A percentile compares a stretch with the other conserved stretches of the same genome.
Evolutionary conservation across 176 grass and related monocot species (phyloP).

Genomic region (Oryza brachyantha): DNA sequence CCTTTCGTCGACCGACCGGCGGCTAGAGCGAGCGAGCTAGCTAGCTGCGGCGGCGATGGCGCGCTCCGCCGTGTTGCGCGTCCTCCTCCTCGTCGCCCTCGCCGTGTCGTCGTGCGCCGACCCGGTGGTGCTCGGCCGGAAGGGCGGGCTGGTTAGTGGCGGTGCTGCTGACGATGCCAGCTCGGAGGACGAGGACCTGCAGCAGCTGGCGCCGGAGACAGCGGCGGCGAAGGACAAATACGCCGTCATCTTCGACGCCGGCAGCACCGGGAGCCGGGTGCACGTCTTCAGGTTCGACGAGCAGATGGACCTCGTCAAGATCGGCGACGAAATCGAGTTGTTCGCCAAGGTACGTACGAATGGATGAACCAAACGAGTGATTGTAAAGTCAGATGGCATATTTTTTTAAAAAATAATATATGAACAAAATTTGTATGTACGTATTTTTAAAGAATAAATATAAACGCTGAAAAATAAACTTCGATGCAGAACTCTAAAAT

Average conservation of each 20-base stretch:
- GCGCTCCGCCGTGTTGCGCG: neutral
- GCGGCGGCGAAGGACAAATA: neutral
- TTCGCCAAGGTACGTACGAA: slow-evolving; percentile 27
- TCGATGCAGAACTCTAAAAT: too few species aligned
- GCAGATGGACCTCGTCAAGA: slow-evolving; percentile 19
- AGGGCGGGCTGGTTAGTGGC: neutral
- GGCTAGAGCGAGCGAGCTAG: too few species aligned
- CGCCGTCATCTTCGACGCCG: slow-evolving; percentile 37
- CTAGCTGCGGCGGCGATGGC: neutral
- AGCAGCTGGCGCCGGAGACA: too few species aligned
- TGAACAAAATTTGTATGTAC: too few species aligned
- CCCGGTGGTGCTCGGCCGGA: neutral
- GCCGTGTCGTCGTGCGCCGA: neutral
- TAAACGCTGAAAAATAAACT: too few species aligned
- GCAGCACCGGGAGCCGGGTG: slow-evolving; percentile 32
- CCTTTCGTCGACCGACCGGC: too few species aligned
- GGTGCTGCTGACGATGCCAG: too few species aligned
- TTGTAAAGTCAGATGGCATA: too few species aligned
- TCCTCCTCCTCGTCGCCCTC: neutral
- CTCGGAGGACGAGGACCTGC: too few species aligned
- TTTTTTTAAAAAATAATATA: too few species aligned
- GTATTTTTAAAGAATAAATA: too few species aligned
- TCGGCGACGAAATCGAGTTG: slow-evolving; percentile 27
- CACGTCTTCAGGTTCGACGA: slow-evolving; percentile 33
- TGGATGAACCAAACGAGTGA: too few species aligned